Evolutionary conservation across 306 rosid species (phyloP).

Genomic region (Crataegus laevigata): DNA sequence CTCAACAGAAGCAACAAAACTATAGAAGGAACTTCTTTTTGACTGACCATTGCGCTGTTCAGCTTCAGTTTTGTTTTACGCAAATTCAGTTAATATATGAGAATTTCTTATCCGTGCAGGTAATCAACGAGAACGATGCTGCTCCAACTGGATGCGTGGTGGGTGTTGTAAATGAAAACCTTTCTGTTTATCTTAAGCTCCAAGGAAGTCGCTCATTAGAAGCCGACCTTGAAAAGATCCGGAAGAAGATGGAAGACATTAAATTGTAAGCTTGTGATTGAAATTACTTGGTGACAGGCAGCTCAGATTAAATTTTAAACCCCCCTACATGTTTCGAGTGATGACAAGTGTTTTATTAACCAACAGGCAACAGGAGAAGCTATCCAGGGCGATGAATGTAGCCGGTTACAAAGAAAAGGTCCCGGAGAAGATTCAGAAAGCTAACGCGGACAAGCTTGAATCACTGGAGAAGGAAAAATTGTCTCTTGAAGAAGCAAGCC

Average conservation of each 20-base stretch:
- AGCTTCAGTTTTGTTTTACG: not conserved
- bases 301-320: not conserved
- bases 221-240: conserved; percentile 41
- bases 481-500: conserved; percentile 60
- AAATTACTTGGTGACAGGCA: not conserved
- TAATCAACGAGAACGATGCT: conserved; percentile 29
- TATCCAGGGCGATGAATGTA: conserved; percentile 46
- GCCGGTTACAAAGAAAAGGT: conserved; percentile 81
- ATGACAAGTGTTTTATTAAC: not conserved
- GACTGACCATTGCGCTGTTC: not conserved
- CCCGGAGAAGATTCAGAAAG: conserved; percentile 38
- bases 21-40: not conserved
- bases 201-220: conserved; percentile 37
- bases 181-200: conserved; percentile 39
- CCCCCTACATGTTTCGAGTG: not conserved
- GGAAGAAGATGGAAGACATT: conserved; percentile 37
- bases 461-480: conserved; percentile 56
- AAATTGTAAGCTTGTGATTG: conserved; percentile 25
- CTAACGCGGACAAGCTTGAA: conserved; percentile 50
- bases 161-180: conserved; percentile 33
- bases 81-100: not conserved
- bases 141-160: conserved; percentile 40
- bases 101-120: conserved; percentile 12
- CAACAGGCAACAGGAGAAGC: conserved; percentile 54
- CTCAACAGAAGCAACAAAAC: not conserved